Base-by-base conservation (phyloP, 176 grass and related monocot genomes). In the Saccharum officinarum region DNA sequence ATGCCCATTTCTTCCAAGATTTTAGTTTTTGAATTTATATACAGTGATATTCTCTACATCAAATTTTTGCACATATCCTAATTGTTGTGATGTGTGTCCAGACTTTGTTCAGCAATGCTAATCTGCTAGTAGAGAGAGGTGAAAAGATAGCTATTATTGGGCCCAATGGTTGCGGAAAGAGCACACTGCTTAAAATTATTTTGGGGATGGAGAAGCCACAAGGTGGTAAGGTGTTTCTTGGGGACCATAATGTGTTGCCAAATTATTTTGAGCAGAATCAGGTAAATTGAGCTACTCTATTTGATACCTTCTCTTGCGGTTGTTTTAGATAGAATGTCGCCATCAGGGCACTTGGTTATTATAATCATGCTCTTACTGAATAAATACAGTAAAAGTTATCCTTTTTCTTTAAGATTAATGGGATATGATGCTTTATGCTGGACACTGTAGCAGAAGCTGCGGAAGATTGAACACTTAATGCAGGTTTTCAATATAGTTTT, bases 261-360 rank as follows among this genome's bases (percentile, higher is more conserved):
- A 98, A 98, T 86, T 98, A 95, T 80, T 98, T 95, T 6, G 96
- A 98, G 91, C 96, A 98, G 75, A 98, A 95, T 85, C 96, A 98
- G 93, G 93, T 98, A 83, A n/a, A 34, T 8, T 12, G 36, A 65
- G 49, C 11, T 67, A 45, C 52, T 55, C 8, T 64, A 33, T 36
- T 64, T 28, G 3, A 17, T 68, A 75, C 18, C 37, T 86, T 85
- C 63, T 69, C 30, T 18, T 65, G 75, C 20, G 45, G 57, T 79
- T 80, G 12, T 16, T 62, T 86, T 31, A 79, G 25, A 67, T 70
- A 86, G 61, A 50, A 79, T 83, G 4, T 17, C 11, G n/a, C 41
- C 41, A 41, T 34, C 13, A 2, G 8, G 72, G 18, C 42, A 82
- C 55, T 17, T 57, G 44, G 67, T 38, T 54, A 31, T 68, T n/a